Base-by-base conservation (phyloP, 257 asterid species). In the Jasminum sambac region DNA sequence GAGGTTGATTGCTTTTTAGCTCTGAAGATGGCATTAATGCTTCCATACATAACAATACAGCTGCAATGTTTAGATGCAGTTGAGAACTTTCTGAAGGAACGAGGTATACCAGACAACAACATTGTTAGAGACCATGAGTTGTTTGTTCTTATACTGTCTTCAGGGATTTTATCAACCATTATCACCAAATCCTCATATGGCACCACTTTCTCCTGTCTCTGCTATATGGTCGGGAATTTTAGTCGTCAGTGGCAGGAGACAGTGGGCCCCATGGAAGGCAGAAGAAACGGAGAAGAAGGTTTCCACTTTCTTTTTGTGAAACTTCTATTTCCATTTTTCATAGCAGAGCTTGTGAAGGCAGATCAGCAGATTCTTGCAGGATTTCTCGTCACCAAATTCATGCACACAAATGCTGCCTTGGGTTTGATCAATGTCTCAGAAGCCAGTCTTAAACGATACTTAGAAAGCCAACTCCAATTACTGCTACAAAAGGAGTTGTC, bases 331-430 rank as follows among this genome's bases (percentile, higher is more conserved):
- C 99, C 98, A 0, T 87, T 88, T 65, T 91, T 85, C 41, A 61
- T 88, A 59, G 81, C 88, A 2, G 98, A 91, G 94, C 95, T 91
- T 19, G 95, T 95, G 88, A 87, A 82, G 72, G 85, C 89, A 6
- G 92, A 84, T 14, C 99, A 95, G 84, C 86, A 80, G 69, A 71
- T 91, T 67, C 80, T 95, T 23, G 99, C 97, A 1, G 97, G 98
- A 19, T 83, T 91, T 78, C 78, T 95, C 59, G 91, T 88, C 17
- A 84, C 94, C 8, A 88, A 67, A 78, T 81, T 88, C 67, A 75
- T 84, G 91, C 96, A 88, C 80, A 75, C 85, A 16, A 87, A 87
- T 52, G 84, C 87, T 72, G 88, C 89, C 0, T 82, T 89, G 50
- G 78, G 96, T 75, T 76, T 95, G 80, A 75, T 95, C 39, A 89